Evolutionary conservation across 345 rosid genomes (phyloP), one percentile per base, ranked within the genome.

Genomic region (Turritis glabra): DNA sequence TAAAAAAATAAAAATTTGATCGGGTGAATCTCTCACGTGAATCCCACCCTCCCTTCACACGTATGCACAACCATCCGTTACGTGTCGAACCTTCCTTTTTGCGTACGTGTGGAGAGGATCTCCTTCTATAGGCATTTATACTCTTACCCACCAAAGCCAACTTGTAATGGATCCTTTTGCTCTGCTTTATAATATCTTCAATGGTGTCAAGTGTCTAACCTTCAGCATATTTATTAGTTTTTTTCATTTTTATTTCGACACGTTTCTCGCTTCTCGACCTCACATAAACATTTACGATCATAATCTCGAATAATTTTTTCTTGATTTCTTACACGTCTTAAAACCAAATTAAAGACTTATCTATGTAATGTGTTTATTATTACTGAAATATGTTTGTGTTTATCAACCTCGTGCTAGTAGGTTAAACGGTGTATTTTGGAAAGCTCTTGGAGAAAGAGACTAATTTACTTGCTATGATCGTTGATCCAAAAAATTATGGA

Each of bases 41-140:
- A 77, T 64, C 76, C 55, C 67, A 77, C 47, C 80, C 72, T 77
- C 62, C 80, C 11, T 71, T 77, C 80, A 57, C 80, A 77, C 76
- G 72, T 71, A 55, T 48, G 76, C 76, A 56, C 53, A 71, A 46
- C 56, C 35, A 64, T 71, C 54, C 27, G 29, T 77, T 56, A 72
- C 76, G 72, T 77, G 80, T 72, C 60, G 54, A 64, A 77, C 62
- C 76, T 61, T 64, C 23, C 52, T 56, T 55, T 77, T 13, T 71
- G 65, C 67, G 29, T 72, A 71, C 76, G 72, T 70, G 76, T 55
- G 72, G 51, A 38, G 53, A 63, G 26, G 54, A 46, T 63, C 66
- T 54, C 32, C 59, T 17, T 32, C 71, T 77, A 64, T 56, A 70
- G 27, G 62, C 67, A 77, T 77, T 77, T 77, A 76, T 70, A 43